Conservation (phyloP, 208 protist species). For the Herpetomonas samuelpessoai region DNA sequence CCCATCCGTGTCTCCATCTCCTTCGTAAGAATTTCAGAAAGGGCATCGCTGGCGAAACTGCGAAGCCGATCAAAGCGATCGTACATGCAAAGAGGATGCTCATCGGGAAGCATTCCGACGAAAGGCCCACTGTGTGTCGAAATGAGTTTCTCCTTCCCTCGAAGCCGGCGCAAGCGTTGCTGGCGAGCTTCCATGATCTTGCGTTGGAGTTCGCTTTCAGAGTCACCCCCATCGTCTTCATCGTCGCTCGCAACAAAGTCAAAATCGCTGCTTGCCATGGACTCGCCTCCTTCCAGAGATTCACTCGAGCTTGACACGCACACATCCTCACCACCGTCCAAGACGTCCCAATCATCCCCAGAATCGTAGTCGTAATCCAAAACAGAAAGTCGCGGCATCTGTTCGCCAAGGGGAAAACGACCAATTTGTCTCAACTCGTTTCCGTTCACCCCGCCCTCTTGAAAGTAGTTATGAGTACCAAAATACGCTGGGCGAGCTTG, state of each 20-base stretch:
- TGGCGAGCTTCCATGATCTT: conserved; percentile 68
- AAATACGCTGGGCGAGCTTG: conserved; percentile 84
- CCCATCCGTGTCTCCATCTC: conserved; percentile 22
- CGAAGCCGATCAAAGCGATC: conserved; percentile 60
- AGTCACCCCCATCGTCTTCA: conserved; percentile 56
- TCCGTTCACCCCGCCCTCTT: conserved; percentile 45
- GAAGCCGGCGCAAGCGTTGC: conserved; percentile 63
- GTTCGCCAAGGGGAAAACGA: conserved; percentile 33
- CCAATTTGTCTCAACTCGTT: conserved; percentile 56
- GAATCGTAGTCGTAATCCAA: conserved; percentile 90
- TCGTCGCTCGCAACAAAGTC: conserved; percentile 73
- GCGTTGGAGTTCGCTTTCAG: conserved; percentile 71
- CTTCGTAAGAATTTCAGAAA: conserved; percentile 38
- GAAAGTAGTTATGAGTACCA: conserved; percentile 74
- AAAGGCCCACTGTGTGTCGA: conserved; percentile 83
- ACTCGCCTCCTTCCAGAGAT: conserved; percentile 20
- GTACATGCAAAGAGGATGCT: conserved; percentile 69
- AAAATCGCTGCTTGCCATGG: conserved; percentile 51
- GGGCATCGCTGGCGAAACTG: conserved; percentile 32
- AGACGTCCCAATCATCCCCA: conserved; percentile 84
- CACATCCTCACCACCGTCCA: conserved; percentile 77
- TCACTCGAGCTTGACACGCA: conserved; percentile 21
- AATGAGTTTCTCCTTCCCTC: conserved; percentile 81
- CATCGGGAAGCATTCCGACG: conserved; percentile 40
- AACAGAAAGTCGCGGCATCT: conserved; percentile 66